Conservation (phyloP, 257 asterid genomes). For the Primulina eburnea region DNA sequence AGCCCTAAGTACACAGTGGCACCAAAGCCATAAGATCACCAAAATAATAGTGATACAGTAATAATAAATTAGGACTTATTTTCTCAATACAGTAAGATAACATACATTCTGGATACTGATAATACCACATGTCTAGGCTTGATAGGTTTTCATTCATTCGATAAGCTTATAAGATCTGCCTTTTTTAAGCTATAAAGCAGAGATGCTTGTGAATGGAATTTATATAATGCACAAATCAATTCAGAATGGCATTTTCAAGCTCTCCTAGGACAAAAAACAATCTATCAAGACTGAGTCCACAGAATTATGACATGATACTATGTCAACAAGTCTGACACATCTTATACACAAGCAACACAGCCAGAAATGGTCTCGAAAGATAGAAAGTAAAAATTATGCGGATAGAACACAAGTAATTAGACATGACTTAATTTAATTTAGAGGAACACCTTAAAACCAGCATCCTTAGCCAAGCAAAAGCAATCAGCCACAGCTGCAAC, state of each 20-base stretch:
- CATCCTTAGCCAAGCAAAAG: constrained; percentile 98
- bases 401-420: constrained; percentile 12
- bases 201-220: neutral
- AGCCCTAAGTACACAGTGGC: neutral
- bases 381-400: neutral
- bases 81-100: neutral
- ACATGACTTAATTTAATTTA: constrained; percentile 9
- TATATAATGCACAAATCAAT: no score
- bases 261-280: no score
- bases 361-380: neutral
- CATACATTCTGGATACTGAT: neutral
- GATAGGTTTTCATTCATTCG: neutral
- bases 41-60: no score
- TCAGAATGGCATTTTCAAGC: no score
- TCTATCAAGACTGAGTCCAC: neutral
- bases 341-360: neutral
- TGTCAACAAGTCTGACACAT: neutral
- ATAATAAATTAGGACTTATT: neutral
- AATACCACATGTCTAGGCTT: neutral
- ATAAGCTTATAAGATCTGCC: neutral
- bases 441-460: constrained; percentile 82
- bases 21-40: neutral
- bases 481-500: constrained; percentile 99
- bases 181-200: neutral
- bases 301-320: neutral